phyloP scores from a whole-genome alignment of 805 yeast genomes.

The Starmerella sp. region DNA sequence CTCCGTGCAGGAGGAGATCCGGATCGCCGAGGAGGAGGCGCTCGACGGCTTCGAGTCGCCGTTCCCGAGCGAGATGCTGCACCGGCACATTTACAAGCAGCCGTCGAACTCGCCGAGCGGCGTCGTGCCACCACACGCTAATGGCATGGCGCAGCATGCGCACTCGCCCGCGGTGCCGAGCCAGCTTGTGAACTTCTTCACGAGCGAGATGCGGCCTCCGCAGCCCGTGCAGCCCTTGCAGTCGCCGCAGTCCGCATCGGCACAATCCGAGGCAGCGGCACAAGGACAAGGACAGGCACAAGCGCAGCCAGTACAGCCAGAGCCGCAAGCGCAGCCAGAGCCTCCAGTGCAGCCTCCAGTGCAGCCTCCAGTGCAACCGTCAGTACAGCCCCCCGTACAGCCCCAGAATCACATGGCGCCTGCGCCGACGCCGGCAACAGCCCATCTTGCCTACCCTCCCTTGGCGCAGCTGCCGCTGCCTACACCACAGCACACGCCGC shows the following conservation, averaged over 20 bases:
- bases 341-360: too few species aligned
- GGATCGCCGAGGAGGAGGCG: neutral
- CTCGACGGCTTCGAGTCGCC: neutral
- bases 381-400: too few species aligned
- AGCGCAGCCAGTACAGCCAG: too few species aligned
- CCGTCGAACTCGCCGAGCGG: neutral
- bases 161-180: neutral
- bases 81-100: neutral
- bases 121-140: neutral
- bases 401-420: too few species aligned
- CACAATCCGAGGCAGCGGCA: too few species aligned
- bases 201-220: neutral
- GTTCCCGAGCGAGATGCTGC: neutral
- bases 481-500: constrained; percentile 1
- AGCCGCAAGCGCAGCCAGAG: too few species aligned
- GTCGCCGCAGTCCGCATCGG: too few species aligned
- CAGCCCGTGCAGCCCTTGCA: neutral
- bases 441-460: constrained; percentile 18
- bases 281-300: too few species aligned
- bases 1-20: neutral
- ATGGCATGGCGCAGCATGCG: neutral
- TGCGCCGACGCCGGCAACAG: neutral
- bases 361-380: too few species aligned
- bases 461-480: constrained; percentile 21
- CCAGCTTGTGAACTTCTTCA: neutral